A percentile compares a stretch with the other conserved stretches of the same genome.
Evolutionary conservation across 805 yeast species (phyloP).

Genomic region (Lipomyces yamanashiensis): DNA sequence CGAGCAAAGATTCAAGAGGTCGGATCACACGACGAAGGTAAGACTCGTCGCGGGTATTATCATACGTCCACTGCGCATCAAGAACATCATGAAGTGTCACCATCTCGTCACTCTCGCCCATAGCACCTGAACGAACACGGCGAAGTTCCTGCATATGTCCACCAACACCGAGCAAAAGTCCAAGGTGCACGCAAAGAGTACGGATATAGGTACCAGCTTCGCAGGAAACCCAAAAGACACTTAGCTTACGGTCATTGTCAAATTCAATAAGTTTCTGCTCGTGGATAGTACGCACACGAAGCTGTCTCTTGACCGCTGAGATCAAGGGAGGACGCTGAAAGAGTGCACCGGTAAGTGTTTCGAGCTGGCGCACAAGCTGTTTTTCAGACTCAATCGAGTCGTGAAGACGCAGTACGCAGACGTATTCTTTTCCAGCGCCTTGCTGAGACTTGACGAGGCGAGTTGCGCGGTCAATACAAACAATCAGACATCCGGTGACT

Average conservation of each 20-base stretch:
- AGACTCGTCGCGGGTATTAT: constrained; percentile 95
- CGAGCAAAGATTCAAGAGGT: constrained; percentile 90
- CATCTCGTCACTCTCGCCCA: constrained; percentile 85
- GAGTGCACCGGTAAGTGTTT: constrained; percentile 95
- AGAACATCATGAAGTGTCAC: constrained; percentile 96
- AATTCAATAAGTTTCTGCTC: constrained; percentile 95
- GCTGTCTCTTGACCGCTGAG: constrained; percentile 98
- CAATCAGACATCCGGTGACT: constrained; percentile 98
- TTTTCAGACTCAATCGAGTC: constrained; percentile 90
- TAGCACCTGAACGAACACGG: constrained; percentile 97
- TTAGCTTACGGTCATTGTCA: constrained; percentile 93
- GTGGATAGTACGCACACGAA: constrained; percentile 96
- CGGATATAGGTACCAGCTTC: constrained; percentile 99
- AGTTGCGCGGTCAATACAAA: constrained; percentile 97
- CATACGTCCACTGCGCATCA: constrained; percentile 98
- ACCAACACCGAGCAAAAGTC: constrained; percentile 97
- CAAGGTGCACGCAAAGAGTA: constrained; percentile 97
- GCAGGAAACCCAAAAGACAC: constrained; percentile 99
- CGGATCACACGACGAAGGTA: constrained; percentile 91
- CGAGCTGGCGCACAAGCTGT: constrained; percentile 83
- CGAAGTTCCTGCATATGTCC: constrained; percentile 99
- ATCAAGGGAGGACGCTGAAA: constrained; percentile 99
- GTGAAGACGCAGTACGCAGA: constrained; percentile 94
- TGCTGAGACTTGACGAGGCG: constrained; percentile 98
- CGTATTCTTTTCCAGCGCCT: constrained; percentile 99